Evolutionary conservation across 768 basidiomycete species (phyloP).

Genomic region (Strobilomyces echinocephalus): DNA sequence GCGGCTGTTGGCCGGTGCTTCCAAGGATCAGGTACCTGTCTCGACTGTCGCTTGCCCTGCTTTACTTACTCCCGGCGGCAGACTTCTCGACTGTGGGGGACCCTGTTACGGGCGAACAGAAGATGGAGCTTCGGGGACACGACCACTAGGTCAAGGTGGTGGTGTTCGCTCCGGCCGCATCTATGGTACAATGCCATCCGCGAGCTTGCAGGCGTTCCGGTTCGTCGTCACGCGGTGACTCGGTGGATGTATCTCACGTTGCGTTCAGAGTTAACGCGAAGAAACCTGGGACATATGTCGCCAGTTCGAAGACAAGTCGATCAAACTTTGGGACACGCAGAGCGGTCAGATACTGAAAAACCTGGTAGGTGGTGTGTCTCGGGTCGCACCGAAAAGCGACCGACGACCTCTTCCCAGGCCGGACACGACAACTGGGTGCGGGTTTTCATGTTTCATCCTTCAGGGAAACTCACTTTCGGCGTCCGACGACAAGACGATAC

Average conservation of each 20-base stretch:
- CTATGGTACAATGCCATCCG: conserved; percentile 73
- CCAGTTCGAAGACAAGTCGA: conserved; percentile 84
- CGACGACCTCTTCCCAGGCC: conserved; percentile 35
- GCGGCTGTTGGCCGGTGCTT: conserved; percentile 69
- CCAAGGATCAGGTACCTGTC: conserved; percentile 74
- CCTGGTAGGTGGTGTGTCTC: conserved; percentile 42
- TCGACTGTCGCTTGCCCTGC: background rate
- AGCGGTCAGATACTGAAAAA: conserved; percentile 78
- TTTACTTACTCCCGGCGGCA: conserved; percentile 25
- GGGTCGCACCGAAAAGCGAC: background rate
- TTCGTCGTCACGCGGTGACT: conserved; percentile 32
- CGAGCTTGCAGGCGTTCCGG: conserved; percentile 69
- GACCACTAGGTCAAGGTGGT: conserved; percentile 83
- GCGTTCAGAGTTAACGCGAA: conserved; percentile 43
- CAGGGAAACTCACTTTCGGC: conserved; percentile 83
- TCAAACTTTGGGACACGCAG: conserved; percentile 86
- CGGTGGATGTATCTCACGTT: background rate
- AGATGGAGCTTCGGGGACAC: conserved; percentile 81
- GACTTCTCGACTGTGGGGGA: conserved; percentile 81
- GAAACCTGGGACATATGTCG: conserved; percentile 56
- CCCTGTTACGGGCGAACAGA: conserved; percentile 65
- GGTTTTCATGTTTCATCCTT: conserved; percentile 83
- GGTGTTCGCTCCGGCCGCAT: conserved; percentile 71
- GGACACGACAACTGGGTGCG: conserved; percentile 92
- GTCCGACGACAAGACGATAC: conserved; percentile 87